phyloP scores from a whole-genome alignment of 2,329 filamentous ascomycete species.

The Atkinsonella hypoxylon region DNA sequence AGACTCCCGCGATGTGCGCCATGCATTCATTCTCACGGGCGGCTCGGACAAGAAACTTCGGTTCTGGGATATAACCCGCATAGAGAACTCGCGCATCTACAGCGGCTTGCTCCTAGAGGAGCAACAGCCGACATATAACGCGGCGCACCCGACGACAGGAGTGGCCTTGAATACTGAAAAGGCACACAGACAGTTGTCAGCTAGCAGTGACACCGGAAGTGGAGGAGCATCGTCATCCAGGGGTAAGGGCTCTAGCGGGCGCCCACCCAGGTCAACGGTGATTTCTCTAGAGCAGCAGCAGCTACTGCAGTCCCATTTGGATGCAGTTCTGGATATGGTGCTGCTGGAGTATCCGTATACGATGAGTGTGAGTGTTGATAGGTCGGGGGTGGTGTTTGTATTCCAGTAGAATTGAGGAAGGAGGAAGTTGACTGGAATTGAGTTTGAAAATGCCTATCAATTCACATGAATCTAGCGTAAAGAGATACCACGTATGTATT shows the following conservation, averaged over 20 bases:
- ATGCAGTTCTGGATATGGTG: constrained; percentile 79
- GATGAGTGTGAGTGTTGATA: constrained; percentile 85
- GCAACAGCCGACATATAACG: constrained; percentile 59
- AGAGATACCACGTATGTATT: no score
- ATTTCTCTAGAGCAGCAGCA: constrained; percentile 83
- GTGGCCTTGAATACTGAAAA: constrained; percentile 57
- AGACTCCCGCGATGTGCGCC: constrained; percentile 59
- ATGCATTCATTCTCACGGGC: constrained; percentile 76
- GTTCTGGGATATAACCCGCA: constrained; percentile 79
- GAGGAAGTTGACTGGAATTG: no score
- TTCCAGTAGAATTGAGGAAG: constrained; percentile 35
- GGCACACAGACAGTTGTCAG: constrained; percentile 28
- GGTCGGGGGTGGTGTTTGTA: constrained; percentile 80
- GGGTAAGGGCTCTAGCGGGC: constrained; percentile 17
- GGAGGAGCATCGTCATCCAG: constrained; percentile 12
- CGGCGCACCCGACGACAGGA: constrained; percentile 48
- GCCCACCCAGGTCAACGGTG: constrained; percentile 64
- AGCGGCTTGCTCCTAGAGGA: constrained; percentile 66
- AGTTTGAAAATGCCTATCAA: no score
- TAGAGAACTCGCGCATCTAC: constrained; percentile 68
- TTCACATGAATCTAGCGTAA: no score
- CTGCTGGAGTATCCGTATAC: constrained; percentile 80
- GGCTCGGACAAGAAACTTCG: constrained; percentile 84
- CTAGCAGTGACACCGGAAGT: constrained; percentile 6
- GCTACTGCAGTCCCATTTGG: constrained; percentile 74